Evolutionary conservation across 1,139 yeast genomes (phyloP).

Genomic region (Pichia inconspicua): DNA sequence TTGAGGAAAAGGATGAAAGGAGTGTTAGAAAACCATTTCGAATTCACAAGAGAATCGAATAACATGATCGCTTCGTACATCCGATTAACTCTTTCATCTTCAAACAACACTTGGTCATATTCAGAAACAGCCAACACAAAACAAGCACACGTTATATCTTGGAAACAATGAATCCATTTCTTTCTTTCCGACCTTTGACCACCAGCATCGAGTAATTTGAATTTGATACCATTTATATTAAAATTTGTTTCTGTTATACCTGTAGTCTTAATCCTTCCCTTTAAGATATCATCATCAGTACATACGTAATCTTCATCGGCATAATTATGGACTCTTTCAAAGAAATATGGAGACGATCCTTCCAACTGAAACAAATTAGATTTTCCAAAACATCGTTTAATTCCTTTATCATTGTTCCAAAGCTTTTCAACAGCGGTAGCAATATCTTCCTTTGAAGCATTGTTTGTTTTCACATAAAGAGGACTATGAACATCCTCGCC

Average conservation of each 20-base stretch:
- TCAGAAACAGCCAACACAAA: constrained; percentile 92
- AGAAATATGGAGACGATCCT: constrained; percentile 70
- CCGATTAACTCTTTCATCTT: constrained; percentile 81
- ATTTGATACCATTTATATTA: constrained; percentile 54
- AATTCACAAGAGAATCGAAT: constrained; percentile 79
- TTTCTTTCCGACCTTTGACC: constrained; percentile 92
- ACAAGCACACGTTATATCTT: constrained; percentile 79
- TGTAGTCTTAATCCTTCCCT: constrained; percentile 89
- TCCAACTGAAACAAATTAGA: constrained; percentile 79
- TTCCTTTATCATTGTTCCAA: constrained; percentile 67
- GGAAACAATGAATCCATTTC: constrained; percentile 96
- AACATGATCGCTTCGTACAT: constrained; percentile 85
- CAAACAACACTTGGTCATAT: constrained; percentile 86
- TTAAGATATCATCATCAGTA: constrained; percentile 73
- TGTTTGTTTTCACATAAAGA: not conserved
- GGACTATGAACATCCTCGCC: constrained; percentile 3
- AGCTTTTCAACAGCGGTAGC: constrained; percentile 61
- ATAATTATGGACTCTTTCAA: constrained; percentile 58
- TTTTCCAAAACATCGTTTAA: constrained; percentile 49
- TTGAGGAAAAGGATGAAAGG: constrained; percentile 86
- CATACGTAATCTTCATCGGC: constrained; percentile 62
- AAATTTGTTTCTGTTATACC: constrained; percentile 89
- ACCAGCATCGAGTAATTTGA: constrained; percentile 89
- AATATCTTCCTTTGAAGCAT: constrained; percentile 35
- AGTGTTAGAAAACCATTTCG: constrained; percentile 76